Conservation (phyloP, 345 rosid species). For the Syzygium aromaticum region DNA sequence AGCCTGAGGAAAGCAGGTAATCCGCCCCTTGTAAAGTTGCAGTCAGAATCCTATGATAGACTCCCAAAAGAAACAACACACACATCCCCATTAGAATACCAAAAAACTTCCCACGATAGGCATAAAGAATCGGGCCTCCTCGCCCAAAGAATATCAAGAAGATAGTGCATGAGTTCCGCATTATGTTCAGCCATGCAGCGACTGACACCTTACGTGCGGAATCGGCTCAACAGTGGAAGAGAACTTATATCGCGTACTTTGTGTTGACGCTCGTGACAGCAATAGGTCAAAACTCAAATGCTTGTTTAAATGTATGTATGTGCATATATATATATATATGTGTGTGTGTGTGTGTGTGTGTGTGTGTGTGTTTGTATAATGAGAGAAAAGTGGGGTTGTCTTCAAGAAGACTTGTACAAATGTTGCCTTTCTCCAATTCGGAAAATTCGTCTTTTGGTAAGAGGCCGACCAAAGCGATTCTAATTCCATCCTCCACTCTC, state of each 20-base stretch:
- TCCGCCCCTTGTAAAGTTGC: not conserved
- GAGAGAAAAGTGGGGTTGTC: not conserved
- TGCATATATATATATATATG: not conserved
- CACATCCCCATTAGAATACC: not conserved
- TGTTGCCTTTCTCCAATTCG: not conserved
- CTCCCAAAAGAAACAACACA: not conserved
- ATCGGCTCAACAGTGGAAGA: not conserved
- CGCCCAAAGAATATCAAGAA: not conserved
- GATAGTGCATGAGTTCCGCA: not conserved
- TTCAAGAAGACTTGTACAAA: not conserved
- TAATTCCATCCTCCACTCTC: conserved; percentile 16
- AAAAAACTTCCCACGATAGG: not conserved
- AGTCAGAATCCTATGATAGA: not conserved
- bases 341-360: too few relatives aligned
- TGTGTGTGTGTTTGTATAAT: not conserved
- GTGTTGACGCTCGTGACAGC: conserved; percentile 5
- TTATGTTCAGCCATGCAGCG: not conserved
- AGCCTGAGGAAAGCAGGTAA: not conserved
- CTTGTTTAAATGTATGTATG: not conserved
- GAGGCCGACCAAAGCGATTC: conserved; percentile 23
- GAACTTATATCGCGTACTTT: not conserved
- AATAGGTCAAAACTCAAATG: not conserved
- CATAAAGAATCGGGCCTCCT: not conserved
- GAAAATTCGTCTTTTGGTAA: conserved; percentile 5
- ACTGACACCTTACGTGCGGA: not conserved